These are phyloP conservation scores for Lachancea thermotolerans DNA, from an alignment of 805 yeast genomes.

Conservation along the genomic window DNA sequence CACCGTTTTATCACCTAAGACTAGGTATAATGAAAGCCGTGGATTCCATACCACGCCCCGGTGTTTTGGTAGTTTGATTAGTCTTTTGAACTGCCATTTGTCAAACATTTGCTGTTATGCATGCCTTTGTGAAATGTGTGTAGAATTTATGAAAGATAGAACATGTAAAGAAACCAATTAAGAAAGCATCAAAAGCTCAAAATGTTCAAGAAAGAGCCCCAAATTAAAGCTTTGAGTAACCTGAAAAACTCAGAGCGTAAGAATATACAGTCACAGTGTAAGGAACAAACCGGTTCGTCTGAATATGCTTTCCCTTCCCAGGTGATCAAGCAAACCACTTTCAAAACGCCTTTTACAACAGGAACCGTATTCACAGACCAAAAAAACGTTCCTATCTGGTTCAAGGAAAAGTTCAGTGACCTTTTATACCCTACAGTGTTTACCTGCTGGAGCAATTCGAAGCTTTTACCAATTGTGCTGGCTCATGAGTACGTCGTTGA, in stretches of 20 bases:
- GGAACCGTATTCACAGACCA: slow-evolving; percentile 65
- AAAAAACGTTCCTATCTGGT: slow-evolving; percentile 65
- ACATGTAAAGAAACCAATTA: too few relatives aligned
- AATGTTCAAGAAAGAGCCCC: slow-evolving; percentile 34
- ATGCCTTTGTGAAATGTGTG: too few relatives aligned
- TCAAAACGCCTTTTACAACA: slow-evolving; percentile 43
- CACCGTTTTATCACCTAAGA: slow-evolving; percentile 12
- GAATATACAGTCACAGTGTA: slow-evolving; percentile 37
- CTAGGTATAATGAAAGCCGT: slow-evolving; percentile 13
- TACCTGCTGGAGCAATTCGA: slow-evolving; percentile 65
- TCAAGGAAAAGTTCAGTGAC: slow-evolving; percentile 49
- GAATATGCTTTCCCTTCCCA: slow-evolving; percentile 39
- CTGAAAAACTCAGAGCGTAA: slow-evolving; percentile 75
- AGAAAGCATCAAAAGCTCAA: not conserved
- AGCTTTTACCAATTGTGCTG: slow-evolving; percentile 54
- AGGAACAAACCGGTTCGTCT: slow-evolving; percentile 25
- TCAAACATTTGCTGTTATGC: not conserved
- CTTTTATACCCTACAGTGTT: slow-evolving; percentile 61
- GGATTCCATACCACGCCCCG: slow-evolving; percentile 14
- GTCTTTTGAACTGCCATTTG: slow-evolving; percentile 2
- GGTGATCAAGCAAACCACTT: slow-evolving; percentile 54
- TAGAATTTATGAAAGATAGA: too few relatives aligned
- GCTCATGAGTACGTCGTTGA: slow-evolving; percentile 74
- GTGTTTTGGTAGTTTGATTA: slow-evolving; percentile 1
- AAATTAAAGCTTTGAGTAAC: slow-evolving; percentile 68